Evolutionary conservation across 116 monocot species (phyloP).

Genomic region (Thalassia testudinum): DNA sequence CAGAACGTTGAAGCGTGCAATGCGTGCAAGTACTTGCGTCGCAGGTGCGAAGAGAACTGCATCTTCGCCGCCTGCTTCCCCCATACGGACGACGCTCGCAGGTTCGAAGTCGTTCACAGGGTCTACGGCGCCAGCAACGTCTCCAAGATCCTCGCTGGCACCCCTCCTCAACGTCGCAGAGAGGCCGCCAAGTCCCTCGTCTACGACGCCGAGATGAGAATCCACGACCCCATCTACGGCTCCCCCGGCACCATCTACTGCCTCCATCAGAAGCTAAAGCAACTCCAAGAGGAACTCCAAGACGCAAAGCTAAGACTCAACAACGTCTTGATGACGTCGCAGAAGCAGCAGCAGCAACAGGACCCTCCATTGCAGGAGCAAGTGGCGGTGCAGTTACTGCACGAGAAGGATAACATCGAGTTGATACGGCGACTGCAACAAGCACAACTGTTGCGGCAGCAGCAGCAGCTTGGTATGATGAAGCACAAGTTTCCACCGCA

Average conservation of each 20-base stretch:
- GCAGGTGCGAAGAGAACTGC: neutral
- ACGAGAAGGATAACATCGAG: too few relatives aligned
- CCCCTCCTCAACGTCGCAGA: neutral
- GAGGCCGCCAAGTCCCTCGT: neutral
- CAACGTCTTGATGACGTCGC: too few relatives aligned
- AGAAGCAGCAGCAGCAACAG: too few relatives aligned
- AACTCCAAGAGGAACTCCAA: neutral
- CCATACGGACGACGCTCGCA: neutral
- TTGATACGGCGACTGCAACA: too few relatives aligned
- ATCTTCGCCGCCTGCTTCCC: neutral
- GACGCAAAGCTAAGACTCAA: too few relatives aligned
- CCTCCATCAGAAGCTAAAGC: neutral
- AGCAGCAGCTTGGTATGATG: too few relatives aligned
- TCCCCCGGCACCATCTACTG: neutral
- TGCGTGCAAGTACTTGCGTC: neutral
- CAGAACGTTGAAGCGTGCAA: too few relatives aligned
- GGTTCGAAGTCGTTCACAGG: neutral
- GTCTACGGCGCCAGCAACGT: neutral
- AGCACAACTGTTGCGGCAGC: too few relatives aligned
- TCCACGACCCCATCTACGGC: neutral
- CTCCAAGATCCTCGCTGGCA: neutral
- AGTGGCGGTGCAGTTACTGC: too few relatives aligned
- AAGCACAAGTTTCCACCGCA: too few relatives aligned
- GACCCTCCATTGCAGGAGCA: too few relatives aligned
- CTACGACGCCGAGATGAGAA: neutral